Evolutionary conservation across 2,329 filamentous ascomycete species (phyloP).

Genomic region (Fusarium poae): DNA sequence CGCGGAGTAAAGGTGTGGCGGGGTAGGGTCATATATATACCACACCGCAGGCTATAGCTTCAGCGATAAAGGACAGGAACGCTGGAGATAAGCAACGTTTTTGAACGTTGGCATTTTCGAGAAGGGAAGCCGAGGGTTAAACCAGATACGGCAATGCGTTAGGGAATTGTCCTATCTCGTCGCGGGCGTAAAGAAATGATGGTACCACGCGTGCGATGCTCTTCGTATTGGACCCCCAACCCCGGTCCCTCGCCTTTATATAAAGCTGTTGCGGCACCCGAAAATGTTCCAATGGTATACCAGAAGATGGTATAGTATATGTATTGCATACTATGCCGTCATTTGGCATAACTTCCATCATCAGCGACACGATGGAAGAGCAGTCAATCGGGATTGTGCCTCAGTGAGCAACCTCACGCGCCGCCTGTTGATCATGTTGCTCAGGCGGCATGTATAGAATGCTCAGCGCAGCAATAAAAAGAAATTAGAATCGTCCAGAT

Average conservation of each 20-base stretch:
- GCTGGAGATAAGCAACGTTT: constrained; percentile 34
- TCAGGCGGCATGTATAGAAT: constrained; percentile 23
- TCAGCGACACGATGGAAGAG: neutral
- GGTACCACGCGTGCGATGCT: constrained; percentile 11
- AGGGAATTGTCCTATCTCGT: constrained; percentile 31
- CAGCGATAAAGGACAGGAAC: constrained; percentile 25
- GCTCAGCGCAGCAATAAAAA: constrained; percentile 11
- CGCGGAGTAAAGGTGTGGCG: constrained; percentile 43
- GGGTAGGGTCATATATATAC: constrained; percentile 44
- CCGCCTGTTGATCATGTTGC: neutral
- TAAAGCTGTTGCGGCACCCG: constrained; percentile 4
- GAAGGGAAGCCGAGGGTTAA: constrained; percentile 7
- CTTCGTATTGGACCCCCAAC: neutral
- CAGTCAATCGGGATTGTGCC: neutral
- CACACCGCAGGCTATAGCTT: constrained; percentile 1
- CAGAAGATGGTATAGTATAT: neutral
- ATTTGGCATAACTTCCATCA: neutral
- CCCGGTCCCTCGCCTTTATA: constrained; percentile 8
- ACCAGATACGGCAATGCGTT: constrained; percentile 15
- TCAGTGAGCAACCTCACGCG: constrained; percentile 12
- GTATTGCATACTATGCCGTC: neutral
- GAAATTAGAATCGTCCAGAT: constrained; percentile 4
- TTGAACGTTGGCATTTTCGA: constrained; percentile 8
- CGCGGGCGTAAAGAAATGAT: constrained; percentile 22
- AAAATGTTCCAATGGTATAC: neutral